These are phyloP conservation scores for Fusarium nisikadoi DNA, from an alignment of 2,329 filamentous ascomycete genomes.

Conservation along the genomic window DNA sequence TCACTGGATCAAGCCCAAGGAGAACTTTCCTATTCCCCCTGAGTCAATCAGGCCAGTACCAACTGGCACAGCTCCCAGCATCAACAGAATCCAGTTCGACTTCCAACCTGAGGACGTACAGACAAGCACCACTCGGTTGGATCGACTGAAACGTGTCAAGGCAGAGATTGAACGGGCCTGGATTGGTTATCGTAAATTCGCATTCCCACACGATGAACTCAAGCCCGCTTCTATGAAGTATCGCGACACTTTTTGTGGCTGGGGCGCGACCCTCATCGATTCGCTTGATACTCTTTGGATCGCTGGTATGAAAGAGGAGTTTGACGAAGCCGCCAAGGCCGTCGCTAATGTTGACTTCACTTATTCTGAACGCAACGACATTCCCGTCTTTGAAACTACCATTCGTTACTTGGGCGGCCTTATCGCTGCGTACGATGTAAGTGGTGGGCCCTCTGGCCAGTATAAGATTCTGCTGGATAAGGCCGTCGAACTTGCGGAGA, in stretches of 20 bases:
- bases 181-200: slow-evolving; percentile 81
- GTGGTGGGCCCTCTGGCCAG: slow-evolving; percentile 64
- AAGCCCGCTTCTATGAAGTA: slow-evolving; percentile 74
- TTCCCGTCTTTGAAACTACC: slow-evolving; percentile 92
- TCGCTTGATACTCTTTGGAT: slow-evolving; percentile 87
- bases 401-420: slow-evolving; percentile 93
- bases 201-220: slow-evolving; percentile 90
- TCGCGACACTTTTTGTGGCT: slow-evolving; percentile 88
- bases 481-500: slow-evolving; percentile 80
- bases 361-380: slow-evolving; percentile 70
- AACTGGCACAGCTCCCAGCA: slow-evolving; percentile 72
- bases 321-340: slow-evolving; percentile 78
- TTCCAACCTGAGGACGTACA: slow-evolving; percentile 74
- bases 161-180: slow-evolving; percentile 82
- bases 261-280: slow-evolving; percentile 90
- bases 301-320: slow-evolving; percentile 81
- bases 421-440: slow-evolving; percentile 87
- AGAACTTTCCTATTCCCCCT: slow-evolving; percentile 80
- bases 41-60: slow-evolving; percentile 81
- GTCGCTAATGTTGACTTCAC: slow-evolving; percentile 86
- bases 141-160: slow-evolving; percentile 74
- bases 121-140: slow-evolving; percentile 69
- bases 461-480: slow-evolving; percentile 79
- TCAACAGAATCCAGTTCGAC: slow-evolving; percentile 80
- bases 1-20: slow-evolving; percentile 79